These are phyloP conservation scores for Ophiostoma himal-ulmi DNA, from an alignment of 2,329 filamentous ascomycete species.

Conservation along the genomic window DNA sequence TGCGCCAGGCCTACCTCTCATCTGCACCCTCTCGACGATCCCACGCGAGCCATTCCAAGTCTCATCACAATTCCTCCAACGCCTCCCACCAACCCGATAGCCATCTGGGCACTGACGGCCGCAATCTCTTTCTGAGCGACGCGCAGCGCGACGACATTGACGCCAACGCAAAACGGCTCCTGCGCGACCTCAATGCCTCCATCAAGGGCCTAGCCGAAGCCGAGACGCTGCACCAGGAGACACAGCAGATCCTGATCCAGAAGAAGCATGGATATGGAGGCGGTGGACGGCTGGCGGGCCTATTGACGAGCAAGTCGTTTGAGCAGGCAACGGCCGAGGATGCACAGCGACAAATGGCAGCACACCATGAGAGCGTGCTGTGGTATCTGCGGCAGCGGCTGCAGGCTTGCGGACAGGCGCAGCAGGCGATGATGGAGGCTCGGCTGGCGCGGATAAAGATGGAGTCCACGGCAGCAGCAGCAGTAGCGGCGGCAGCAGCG, in stretches of 20 bases:
- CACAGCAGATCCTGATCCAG: slow-evolving; percentile 61
- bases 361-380: slow-evolving; percentile 74
- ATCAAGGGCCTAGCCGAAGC: slow-evolving; percentile 76
- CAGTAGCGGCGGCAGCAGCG: slow-evolving; percentile 20
- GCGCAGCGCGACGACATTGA: slow-evolving; percentile 81
- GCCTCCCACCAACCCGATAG: slow-evolving; percentile 28
- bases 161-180: slow-evolving; percentile 74
- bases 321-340: slow-evolving; percentile 72
- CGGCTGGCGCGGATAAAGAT: slow-evolving; percentile 78
- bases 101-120: slow-evolving; percentile 25
- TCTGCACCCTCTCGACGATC: slow-evolving; percentile 60
- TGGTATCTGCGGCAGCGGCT: slow-evolving; percentile 73
- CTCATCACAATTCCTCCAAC: slow-evolving; percentile 29
- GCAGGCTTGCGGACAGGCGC: slow-evolving; percentile 68
- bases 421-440: slow-evolving; percentile 90
- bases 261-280: slow-evolving; percentile 55
- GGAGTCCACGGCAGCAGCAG: slow-evolving; percentile 46
- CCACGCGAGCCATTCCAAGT: slow-evolving; percentile 41
- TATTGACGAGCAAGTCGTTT: slow-evolving; percentile 37
- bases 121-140: slow-evolving; percentile 55
- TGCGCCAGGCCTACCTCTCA: slow-evolving; percentile 87
- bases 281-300: slow-evolving; percentile 30
- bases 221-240: slow-evolving; percentile 73
- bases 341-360: slow-evolving; percentile 57
- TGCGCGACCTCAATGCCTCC: slow-evolving; percentile 76